Base-by-base conservation (phyloP, 2,329 filamentous ascomycete genomes). In the Scedosporium aurantiacum region DNA sequence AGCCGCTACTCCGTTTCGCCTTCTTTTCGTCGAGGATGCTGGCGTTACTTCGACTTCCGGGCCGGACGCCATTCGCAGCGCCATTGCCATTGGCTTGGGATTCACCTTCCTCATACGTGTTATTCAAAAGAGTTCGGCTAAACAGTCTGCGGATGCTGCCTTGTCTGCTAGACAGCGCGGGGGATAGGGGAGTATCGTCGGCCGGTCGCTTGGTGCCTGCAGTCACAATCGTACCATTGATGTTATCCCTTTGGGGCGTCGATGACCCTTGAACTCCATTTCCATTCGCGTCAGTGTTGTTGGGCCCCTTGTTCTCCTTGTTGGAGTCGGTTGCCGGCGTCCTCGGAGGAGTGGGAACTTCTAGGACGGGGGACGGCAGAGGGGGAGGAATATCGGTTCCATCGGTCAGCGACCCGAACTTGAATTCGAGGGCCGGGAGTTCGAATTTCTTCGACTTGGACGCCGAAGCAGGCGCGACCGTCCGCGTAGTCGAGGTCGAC, bases 331-430 rank as follows among this genome's bases (percentile, higher is more conserved):
- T 60, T 28, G 64, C 58, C 43, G 67, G 67, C 50, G 73, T 72
- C 64, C 72, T 72, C 41, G 78, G 76, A 63, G 76, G 77, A 61
- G 76, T 75, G 54, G 75, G 75, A 47, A 76, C 74, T 69, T 81
- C 78, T 66, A 76, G 72, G 60, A 78, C 71, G 56, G 82, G 82
- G 57, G 82, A 84, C 18, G 81, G 81, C 56, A 74, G 75, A 25
- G 82, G 82, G 32, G 82, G 80, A 52, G 82, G 82, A 65, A 85
- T 85, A 68, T 82, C 69, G 69, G 82, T 85, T 60, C 82, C 82
- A 47, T 85, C 82, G 52, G 82, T 85, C 68, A 85, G 74, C 56
- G 78, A 82, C 63, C 78, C 76, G 66, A 84, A 83, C 65, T 83
- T 79, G 73, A 85, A 77, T 64, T 85, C 74, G 63, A 85, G 76